phyloP scores from a whole-genome alignment of 2,329 filamentous ascomycete species.

The Trichoderma atroviride region DNA sequence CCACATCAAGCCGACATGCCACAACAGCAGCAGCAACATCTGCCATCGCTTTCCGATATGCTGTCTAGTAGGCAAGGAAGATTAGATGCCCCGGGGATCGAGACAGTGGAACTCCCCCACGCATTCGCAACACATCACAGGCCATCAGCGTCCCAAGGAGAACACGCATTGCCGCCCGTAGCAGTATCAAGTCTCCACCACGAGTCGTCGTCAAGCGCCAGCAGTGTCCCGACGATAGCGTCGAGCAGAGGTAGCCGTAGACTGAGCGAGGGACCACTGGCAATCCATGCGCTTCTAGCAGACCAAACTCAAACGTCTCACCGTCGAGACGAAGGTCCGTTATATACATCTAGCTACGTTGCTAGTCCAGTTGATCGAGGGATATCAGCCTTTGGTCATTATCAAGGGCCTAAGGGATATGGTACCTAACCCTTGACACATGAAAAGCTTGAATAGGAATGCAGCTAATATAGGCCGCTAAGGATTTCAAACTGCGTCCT shows the following conservation, averaged over 20 bases:
- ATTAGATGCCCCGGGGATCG: neutral
- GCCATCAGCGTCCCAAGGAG: constrained; percentile 34
- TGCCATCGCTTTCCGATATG: constrained; percentile 54
- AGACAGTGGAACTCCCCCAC: neutral
- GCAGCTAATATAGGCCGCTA: constrained; percentile 37
- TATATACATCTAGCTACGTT: constrained; percentile 28
- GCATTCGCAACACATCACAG: constrained; percentile 39
- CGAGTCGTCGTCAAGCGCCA: constrained; percentile 51
- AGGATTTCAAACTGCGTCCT: constrained; percentile 42
- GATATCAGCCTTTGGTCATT: constrained; percentile 32
- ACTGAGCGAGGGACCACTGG: constrained; percentile 54
- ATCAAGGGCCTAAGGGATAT: constrained; percentile 39
- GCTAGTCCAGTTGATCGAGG: constrained; percentile 35
- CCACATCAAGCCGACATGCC: constrained; percentile 30
- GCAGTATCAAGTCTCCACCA: constrained; percentile 47
- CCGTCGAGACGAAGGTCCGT: constrained; percentile 24
- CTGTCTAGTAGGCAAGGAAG: constrained; percentile 43
- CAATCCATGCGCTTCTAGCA: constrained; percentile 57
- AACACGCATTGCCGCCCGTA: constrained; percentile 35
- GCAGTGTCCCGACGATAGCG: constrained; percentile 46
- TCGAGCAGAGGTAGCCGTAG: constrained; percentile 43
- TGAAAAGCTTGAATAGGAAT: constrained; percentile 27
- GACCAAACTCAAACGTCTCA: constrained; percentile 39
- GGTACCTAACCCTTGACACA: constrained; percentile 37
- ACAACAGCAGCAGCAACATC: constrained; percentile 43